Evolutionary conservation across 345 rosid genomes (phyloP), one percentile per base, ranked within the genome.

Genomic region (Lepidium didymum): DNA sequence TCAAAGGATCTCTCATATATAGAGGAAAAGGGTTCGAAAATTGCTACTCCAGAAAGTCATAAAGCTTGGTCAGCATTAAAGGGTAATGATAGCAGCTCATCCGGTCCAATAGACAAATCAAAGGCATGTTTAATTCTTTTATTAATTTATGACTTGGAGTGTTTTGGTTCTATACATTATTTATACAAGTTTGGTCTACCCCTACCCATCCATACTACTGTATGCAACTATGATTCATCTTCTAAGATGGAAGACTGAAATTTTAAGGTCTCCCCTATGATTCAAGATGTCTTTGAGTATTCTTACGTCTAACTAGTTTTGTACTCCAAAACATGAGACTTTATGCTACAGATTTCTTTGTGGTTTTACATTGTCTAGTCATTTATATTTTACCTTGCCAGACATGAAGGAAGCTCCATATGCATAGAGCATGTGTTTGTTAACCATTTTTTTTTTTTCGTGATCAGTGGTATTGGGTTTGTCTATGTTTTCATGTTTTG

Each of bases 41-140:
- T 77, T 53, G 60, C 89, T 21, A 76, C 80, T 55, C 83, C 81
- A 75, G 77, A 75, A 11, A 34, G 54, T 50, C 80, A 71, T 68
- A 75, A 64, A 81, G 67, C 77, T 35, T 67, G 68, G 76, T 64
- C 79, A 53, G 66, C 81, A 45, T 43, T 59, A 69, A 84, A 79
- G 72, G 36, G n/a, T 56, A 74, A 62, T 55, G 41, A 42, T 29
- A 80, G 72, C 78, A 77, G 79, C 61, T 69, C 61, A 59, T 68
- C 45, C 14, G 55, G 51, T 53, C 78, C 40, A 62, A 43, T 69
- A 4, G 79, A 80, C 64, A 78, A 76, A 68, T 73, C 84, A 45
- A 79, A 85, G 96, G 98, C 86, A 77, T 31, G 68, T 12, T 65
- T 56, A 25, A 68, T 35, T 49, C 62, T 10, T 62, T 69, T 40